These are phyloP conservation scores for rapeseed (Brassica napus) DNA, from an alignment of 345 rosid species.

Conservation along the genomic window Da-Ae NC_063440.1:21699501-21700000, in stretches of 20 bases:
- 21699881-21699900: slow-evolving; percentile 91
- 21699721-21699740: neutral
- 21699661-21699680: slow-evolving; percentile 81
- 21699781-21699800: slow-evolving; percentile 96
- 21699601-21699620: slow-evolving; percentile 98
- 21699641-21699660: slow-evolving; percentile 84
- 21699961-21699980: slow-evolving; percentile 9
- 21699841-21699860: slow-evolving; percentile 91
- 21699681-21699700: neutral
- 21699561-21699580: slow-evolving; percentile 33
- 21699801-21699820: slow-evolving; percentile 87
- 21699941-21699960: neutral
- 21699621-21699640: slow-evolving; percentile 79
- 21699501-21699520: slow-evolving; percentile 18
- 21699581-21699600: slow-evolving; percentile 97
- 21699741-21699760: neutral
- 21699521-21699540: neutral
- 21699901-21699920: slow-evolving; percentile 41
- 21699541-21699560: slow-evolving; percentile 20
- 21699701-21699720: neutral
- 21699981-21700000: slow-evolving; percentile 99
- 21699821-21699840: slow-evolving; percentile 86
- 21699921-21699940: neutral
- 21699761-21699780: slow-evolving; percentile 43
- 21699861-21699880: slow-evolving; percentile 72